These are phyloP conservation scores for Ophiostoma perfectum DNA, from an alignment of 2,329 filamentous ascomycete species.

Conservation along the genomic window DNA sequence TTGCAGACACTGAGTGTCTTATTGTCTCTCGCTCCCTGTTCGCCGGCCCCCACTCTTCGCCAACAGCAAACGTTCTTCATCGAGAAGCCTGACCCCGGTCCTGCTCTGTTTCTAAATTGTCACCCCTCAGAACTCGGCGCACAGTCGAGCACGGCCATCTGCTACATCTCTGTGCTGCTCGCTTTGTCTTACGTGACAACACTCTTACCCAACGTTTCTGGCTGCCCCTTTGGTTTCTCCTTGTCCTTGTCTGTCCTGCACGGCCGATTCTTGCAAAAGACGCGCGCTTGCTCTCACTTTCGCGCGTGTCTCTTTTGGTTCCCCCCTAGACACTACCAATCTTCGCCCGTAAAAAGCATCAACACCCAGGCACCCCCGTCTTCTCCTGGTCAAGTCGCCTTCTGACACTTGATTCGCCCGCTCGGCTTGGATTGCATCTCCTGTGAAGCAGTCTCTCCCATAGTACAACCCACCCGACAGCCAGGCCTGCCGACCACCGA, in stretches of 20 bases:
- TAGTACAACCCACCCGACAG: conserved; percentile 16
- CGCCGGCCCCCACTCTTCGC: conserved; percentile 8
- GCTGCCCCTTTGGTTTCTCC: background rate
- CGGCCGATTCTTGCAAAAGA: conserved; percentile 9
- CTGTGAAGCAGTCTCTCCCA: conserved; percentile 13
- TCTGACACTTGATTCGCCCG: conserved; percentile 22
- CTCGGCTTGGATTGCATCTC: conserved; percentile 6
- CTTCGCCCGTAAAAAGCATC: conserved; percentile 22
- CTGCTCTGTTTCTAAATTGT: conserved; percentile 14
- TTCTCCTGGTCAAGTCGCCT: conserved; percentile 15
- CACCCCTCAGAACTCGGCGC: conserved; percentile 12
- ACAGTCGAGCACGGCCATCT: conserved; percentile 18
- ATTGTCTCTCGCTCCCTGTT: conserved; percentile 18
- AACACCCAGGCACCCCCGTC: conserved; percentile 25
- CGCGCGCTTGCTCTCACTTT: conserved; percentile 35
- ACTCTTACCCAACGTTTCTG: conserved; percentile 10
- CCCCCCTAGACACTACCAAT: conserved; percentile 20
- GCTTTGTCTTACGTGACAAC: conserved; percentile 17
- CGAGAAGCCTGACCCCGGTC: conserved; percentile 15
- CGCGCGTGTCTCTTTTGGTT: conserved; percentile 30
- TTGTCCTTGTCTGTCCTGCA: conserved; percentile 16
- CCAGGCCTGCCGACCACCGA: background rate
- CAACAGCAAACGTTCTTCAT: conserved; percentile 15
- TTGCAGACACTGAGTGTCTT: background rate
- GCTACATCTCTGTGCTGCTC: conserved; percentile 17